Evolutionary conservation across 2,329 filamentous ascomycete genomes (phyloP).

Genomic region (Knoxdaviesia proteae): DNA sequence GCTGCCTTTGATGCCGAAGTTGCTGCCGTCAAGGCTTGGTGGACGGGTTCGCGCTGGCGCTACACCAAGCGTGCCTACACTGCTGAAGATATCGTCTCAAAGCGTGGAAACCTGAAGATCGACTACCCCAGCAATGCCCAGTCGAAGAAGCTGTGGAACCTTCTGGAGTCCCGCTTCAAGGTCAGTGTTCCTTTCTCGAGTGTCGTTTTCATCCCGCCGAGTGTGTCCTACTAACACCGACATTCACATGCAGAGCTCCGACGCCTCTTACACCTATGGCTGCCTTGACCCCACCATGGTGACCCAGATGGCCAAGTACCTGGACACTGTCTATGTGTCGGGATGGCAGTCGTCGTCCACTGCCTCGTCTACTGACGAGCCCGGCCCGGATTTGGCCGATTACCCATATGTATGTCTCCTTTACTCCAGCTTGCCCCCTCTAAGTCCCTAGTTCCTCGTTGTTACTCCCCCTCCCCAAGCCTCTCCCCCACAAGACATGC

Average conservation of each 20-base stretch:
- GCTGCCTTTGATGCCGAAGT: conserved; percentile 67
- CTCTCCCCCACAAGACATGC: no score
- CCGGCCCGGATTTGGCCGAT: conserved; percentile 90
- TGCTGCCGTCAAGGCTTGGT: conserved; percentile 79
- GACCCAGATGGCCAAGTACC: conserved; percentile 97
- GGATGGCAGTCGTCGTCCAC: conserved; percentile 98
- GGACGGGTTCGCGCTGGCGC: conserved; percentile 78
- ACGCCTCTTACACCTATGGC: conserved; percentile 87
- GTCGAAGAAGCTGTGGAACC: conserved; percentile 87
- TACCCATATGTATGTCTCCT: conserved; percentile 58
- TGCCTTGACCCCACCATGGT: conserved; percentile 97
- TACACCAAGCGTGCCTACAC: conserved; percentile 85
- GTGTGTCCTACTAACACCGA: no score
- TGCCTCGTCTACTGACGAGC: conserved; percentile 84
- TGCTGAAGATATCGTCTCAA: conserved; percentile 89
- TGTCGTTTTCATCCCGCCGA: background rate
- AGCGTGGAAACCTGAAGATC: conserved; percentile 78
- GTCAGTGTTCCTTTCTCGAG: conserved; percentile 22
- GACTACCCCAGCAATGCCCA: conserved; percentile 78
- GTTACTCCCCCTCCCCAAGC: no score
- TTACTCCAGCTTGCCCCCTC: no score
- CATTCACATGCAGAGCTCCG: conserved; percentile 36
- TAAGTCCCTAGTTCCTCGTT: no score
- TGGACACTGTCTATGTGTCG: conserved; percentile 96
- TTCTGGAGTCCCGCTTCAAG: conserved; percentile 70